These are phyloP conservation scores for Arthroderma sp. DNA, from an alignment of 2,329 filamentous ascomycete genomes.

Conservation along the genomic window DNA sequence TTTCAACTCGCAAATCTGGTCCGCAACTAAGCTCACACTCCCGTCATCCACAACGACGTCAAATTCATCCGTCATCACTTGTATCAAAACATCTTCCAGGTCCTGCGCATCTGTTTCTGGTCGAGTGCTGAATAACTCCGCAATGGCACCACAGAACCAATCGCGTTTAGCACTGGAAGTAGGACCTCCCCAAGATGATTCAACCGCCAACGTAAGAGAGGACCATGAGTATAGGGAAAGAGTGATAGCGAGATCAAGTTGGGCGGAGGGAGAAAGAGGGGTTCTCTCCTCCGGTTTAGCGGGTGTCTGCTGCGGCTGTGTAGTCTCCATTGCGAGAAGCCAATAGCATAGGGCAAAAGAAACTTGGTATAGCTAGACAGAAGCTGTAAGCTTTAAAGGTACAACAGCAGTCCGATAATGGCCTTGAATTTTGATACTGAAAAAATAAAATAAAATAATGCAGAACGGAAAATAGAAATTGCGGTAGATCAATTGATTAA, in stretches of 20 bases:
- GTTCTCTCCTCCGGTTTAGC: neutral
- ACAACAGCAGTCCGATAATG: too few species aligned
- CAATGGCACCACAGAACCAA: constrained; percentile 84
- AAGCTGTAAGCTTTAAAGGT: too few species aligned
- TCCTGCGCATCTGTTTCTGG: constrained; percentile 61
- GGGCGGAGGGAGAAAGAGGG: constrained; percentile 36
- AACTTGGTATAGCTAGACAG: too few species aligned
- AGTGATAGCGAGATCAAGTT: constrained; percentile 79
- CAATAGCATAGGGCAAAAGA: too few species aligned
- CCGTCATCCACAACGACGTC: constrained; percentile 88
- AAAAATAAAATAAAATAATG: too few species aligned
- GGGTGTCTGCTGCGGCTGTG: neutral
- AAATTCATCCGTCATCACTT: constrained; percentile 93
- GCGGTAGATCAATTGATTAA: too few species aligned
- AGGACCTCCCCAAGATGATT: constrained; percentile 77
- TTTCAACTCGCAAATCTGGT: constrained; percentile 57
- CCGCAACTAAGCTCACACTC: constrained; percentile 61
- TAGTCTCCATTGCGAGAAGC: neutral
- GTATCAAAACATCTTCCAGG: constrained; percentile 70
- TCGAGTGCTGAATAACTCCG: constrained; percentile 57
- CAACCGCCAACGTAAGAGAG: constrained; percentile 72
- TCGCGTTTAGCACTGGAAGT: constrained; percentile 78
- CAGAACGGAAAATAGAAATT: too few species aligned
- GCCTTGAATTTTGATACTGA: too few species aligned
- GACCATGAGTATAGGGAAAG: constrained; percentile 80